A percentile compares a stretch with the other conserved stretches of the same genome.
These are phyloP conservation scores for Aspergillus thermomutatus DNA, from an alignment of 2,329 filamentous ascomycete species.

Conservation along the genomic window DNA sequence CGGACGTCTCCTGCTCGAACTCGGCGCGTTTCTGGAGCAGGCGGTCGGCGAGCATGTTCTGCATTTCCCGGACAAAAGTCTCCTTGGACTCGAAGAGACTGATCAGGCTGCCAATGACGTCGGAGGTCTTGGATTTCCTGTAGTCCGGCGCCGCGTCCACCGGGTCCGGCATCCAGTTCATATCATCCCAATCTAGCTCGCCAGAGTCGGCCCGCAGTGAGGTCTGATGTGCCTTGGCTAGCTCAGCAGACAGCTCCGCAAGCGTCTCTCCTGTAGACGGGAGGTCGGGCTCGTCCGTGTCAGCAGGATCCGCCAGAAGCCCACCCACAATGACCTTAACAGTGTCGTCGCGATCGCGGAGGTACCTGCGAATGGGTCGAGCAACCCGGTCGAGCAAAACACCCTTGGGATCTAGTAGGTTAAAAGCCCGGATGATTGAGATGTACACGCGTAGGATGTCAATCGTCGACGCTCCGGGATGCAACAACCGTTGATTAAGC, in stretches of 20 bases:
- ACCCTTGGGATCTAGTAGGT: constrained; percentile 61
- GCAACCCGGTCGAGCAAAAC: constrained; percentile 66
- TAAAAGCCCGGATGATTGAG: constrained; percentile 63
- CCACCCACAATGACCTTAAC: constrained; percentile 63
- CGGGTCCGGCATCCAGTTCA: constrained; percentile 89
- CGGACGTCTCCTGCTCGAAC: constrained; percentile 76
- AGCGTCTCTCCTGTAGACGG: constrained; percentile 41
- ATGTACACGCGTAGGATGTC: constrained; percentile 68
- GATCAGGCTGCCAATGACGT: constrained; percentile 88
- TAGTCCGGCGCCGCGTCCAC: constrained; percentile 92
- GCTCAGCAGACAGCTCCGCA: constrained; percentile 53
- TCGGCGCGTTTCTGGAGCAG: constrained; percentile 63
- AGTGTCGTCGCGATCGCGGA: constrained; percentile 63
- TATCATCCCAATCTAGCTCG: constrained; percentile 84
- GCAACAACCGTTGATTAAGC: constrained; percentile 54
- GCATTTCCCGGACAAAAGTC: constrained; percentile 90
- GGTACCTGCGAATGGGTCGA: constrained; percentile 60
- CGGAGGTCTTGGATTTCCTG: constrained; percentile 80
- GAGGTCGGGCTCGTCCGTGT: constrained; percentile 31
- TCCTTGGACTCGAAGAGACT: constrained; percentile 85
- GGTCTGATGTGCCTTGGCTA: constrained; percentile 42
- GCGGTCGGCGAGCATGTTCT: constrained; percentile 81
- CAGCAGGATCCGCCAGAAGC: constrained; percentile 54
- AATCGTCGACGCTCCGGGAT: constrained; percentile 63
- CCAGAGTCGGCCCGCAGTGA: constrained; percentile 50